A percentile compares a stretch with the other conserved stretches of the same genome.
phyloP scores from a whole-genome alignment of 805 yeast species.

The Myxozyma melibiosi region DNA sequence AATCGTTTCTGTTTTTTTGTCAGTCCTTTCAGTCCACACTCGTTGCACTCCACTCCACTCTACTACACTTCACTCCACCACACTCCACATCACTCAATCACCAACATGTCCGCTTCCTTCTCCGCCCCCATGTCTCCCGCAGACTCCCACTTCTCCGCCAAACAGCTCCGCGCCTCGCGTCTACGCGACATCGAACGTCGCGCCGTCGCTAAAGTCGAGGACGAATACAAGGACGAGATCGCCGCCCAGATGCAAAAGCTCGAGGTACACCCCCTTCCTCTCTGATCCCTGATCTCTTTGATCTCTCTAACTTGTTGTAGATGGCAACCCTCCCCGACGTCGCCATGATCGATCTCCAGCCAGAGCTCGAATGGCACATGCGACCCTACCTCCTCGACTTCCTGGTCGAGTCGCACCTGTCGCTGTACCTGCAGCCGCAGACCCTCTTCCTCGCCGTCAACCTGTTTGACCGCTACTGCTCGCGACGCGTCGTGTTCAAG shows the following conservation, averaged over 20 bases:
- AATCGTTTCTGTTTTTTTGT: conserved; percentile 4
- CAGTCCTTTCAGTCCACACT: background rate
- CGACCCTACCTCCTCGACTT: conserved; percentile 79
- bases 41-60: background rate
- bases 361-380: conserved; percentile 74
- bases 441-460: conserved; percentile 70
- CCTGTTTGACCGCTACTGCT: conserved; percentile 87
- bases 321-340: conserved; percentile 50
- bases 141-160: conserved; percentile 23
- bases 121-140: conserved; percentile 27
- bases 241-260: conserved; percentile 42
- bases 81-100: background rate
- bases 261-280: conserved; percentile 34
- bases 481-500: conserved; percentile 77
- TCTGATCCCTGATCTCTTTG: background rate
- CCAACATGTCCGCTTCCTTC: conserved; percentile 4
- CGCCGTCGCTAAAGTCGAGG: conserved; percentile 33
- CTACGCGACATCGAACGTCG: conserved; percentile 32
- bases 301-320: background rate
- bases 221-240: conserved; percentile 45
- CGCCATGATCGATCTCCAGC: conserved; percentile 78
- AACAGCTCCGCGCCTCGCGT: conserved; percentile 27
- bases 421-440: conserved; percentile 62
- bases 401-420: conserved; percentile 65
- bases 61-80: background rate